A percentile compares a stretch with the other conserved stretches of the same genome.
phyloP scores from a whole-genome alignment of 345 rosid genomes.

The Eucalyptus guilfoylei region DNA sequence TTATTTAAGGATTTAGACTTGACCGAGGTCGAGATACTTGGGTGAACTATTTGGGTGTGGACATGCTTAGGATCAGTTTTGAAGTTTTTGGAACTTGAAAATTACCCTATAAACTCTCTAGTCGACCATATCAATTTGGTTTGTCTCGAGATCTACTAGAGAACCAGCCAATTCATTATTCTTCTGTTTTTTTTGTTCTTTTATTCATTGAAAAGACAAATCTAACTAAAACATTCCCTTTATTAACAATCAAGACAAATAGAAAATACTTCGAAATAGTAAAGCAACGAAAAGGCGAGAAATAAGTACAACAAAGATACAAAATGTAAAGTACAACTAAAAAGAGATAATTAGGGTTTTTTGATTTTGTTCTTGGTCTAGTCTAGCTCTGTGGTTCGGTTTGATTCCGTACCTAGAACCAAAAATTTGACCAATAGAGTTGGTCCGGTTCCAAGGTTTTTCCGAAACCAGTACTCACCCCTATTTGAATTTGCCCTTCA shows the following conservation, averaged over 20 bases:
- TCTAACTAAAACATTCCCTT: background rate
- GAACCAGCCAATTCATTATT: background rate
- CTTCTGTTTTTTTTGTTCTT: background rate
- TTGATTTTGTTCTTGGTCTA: background rate
- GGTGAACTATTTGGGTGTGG: background rate
- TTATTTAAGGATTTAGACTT: background rate
- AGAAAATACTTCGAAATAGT: background rate
- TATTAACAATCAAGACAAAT: background rate
- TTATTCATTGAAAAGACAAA: background rate
- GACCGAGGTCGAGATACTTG: background rate
- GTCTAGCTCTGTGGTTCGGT: rapidly evolving
- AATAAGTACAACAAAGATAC: background rate
- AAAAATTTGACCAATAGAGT: too few relatives aligned
- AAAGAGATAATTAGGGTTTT: background rate
- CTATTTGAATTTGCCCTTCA: too few relatives aligned
- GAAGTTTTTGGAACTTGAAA: too few relatives aligned
- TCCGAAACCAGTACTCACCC: background rate
- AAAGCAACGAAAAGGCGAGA: background rate
- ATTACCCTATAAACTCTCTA: background rate
- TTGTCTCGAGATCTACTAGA: background rate
- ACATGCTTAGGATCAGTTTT: background rate
- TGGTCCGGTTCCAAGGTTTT: rapidly evolving
- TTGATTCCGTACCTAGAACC: rapidly evolving
- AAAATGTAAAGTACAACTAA: background rate
- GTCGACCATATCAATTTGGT: background rate